A percentile compares a stretch with the other conserved stretches of the same genome.
Evolutionary conservation across 164 flowering plant species (phyloP).

Genomic region (Akebia trifoliata): DNA sequence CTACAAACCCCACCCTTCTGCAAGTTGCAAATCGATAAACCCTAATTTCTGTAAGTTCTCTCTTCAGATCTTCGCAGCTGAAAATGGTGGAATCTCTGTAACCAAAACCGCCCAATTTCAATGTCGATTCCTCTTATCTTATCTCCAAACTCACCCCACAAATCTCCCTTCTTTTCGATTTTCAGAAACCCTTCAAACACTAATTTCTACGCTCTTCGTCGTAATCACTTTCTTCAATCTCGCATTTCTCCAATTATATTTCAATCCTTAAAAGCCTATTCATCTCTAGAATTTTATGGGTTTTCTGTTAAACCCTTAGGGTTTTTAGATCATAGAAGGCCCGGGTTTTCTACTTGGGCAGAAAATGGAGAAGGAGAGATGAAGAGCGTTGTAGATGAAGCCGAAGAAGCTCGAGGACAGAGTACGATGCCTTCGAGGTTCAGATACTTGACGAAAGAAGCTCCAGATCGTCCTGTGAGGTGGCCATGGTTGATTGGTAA

Average conservation of each 20-base stretch:
- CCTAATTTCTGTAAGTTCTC: too few species aligned
- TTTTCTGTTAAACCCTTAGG: neutral
- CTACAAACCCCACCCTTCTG: too few species aligned
- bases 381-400: conserved; percentile 24
- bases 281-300: neutral
- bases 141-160: neutral
- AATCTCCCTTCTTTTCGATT: neutral
- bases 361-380: conserved; percentile 20
- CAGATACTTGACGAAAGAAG: conserved; percentile 62
- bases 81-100: too few species aligned
- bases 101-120: neutral
- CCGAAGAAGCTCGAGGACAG: conserved; percentile 41
- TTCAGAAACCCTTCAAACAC: neutral
- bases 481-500: conserved; percentile 83
- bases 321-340: neutral
- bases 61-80: too few species aligned
- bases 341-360: neutral
- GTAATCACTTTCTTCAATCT: neutral
- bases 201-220: neutral
- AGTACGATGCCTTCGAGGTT: conserved; percentile 71
- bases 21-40: too few species aligned
- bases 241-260: neutral
- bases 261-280: neutral
- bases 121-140: conserved; percentile 5
- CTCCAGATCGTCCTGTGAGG: conserved; percentile 61